Percentiles rank a stretch among this genome's conserved stretches.
phyloP scores from a whole-genome alignment of 495 filamentous ascomycete species.

The Hypoxylon lenormandii region DNA sequence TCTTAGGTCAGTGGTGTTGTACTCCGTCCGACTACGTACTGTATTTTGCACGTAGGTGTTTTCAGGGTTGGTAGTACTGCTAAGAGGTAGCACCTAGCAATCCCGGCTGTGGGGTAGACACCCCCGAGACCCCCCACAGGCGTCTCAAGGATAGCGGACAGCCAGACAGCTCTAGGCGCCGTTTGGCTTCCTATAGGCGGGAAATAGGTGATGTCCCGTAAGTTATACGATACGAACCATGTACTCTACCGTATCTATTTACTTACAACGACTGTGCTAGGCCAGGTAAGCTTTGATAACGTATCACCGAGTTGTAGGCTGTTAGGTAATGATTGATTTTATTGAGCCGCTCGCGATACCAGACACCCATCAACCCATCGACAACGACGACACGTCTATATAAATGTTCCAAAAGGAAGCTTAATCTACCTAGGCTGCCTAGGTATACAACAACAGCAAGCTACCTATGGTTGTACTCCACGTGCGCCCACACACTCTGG shows the following conservation, averaged over 20 bases:
- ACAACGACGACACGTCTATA: neutral
- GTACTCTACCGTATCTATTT: slow-evolving; percentile 37
- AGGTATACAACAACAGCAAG: slow-evolving; percentile 1
- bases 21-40: slow-evolving; percentile 33
- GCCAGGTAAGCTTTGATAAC: slow-evolving; percentile 4
- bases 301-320: neutral
- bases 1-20: slow-evolving; percentile 18
- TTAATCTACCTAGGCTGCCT: neutral
- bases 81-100: neutral
- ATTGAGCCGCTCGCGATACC: neutral
- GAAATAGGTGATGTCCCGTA: neutral
- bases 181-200: slow-evolving; percentile 18
- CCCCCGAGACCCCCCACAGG: slow-evolving; percentile 30
- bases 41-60: slow-evolving; percentile 30
- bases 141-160: slow-evolving; percentile 1
- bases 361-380: no score
- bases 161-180: slow-evolving; percentile 4
- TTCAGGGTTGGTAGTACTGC: slow-evolving; percentile 22
- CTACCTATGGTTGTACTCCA: slow-evolving; percentile 41
- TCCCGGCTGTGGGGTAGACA: slow-evolving; percentile 38
- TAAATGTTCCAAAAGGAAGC: neutral
- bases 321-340: neutral
- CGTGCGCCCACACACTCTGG: slow-evolving; percentile 32
- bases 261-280: slow-evolving; percentile 22
- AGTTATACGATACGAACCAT: slow-evolving; percentile 4